Percentiles rank a stretch among this genome's conserved stretches.
Conservation (phyloP, 306 rosid genomes). For the Purshia tridentata region DNA sequence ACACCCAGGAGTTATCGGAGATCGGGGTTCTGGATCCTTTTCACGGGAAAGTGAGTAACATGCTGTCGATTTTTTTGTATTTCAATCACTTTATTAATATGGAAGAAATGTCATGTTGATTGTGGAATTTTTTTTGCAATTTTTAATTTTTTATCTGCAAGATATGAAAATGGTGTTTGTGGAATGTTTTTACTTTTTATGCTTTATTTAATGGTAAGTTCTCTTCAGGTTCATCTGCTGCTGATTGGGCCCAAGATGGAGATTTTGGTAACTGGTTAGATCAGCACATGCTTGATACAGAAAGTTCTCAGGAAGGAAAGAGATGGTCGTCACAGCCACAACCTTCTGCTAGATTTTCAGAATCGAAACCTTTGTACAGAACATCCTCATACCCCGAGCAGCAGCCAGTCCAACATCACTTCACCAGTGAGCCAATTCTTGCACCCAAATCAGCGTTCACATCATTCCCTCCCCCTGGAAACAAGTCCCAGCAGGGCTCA, state of each 20-base stretch:
- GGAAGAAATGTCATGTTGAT: background rate
- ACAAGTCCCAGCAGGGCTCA: constrained; percentile 49
- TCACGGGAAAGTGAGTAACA: constrained; percentile 85
- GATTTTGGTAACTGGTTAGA: constrained; percentile 50
- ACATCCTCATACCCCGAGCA: constrained; percentile 86
- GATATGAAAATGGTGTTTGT: background rate
- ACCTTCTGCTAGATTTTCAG: constrained; percentile 45
- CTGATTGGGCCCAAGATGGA: constrained; percentile 59
- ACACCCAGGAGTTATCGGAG: constrained; percentile 89
- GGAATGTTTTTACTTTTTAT: background rate
- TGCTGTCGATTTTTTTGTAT: background rate
- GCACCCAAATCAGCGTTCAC: constrained; percentile 56
- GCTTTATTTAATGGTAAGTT: constrained; percentile 34
- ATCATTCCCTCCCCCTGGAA: constrained; percentile 55
- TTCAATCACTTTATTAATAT: background rate
- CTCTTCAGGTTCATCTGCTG: constrained; percentile 55
- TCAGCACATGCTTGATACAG: constrained; percentile 42
- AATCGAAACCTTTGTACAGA: constrained; percentile 72
- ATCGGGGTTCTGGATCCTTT: constrained; percentile 78
- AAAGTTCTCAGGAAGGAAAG: constrained; percentile 53
- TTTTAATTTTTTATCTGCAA: background rate
- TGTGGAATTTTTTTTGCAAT: too few species aligned
- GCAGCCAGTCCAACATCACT: constrained; percentile 66
- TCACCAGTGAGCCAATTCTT: constrained; percentile 56
- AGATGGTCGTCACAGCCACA: constrained; percentile 71